Evolutionary conservation across 2,329 filamentous ascomycete species (phyloP), one percentile per base, ranked within the genome.

Genomic region (Beauveria rudraprayagi): DNA sequence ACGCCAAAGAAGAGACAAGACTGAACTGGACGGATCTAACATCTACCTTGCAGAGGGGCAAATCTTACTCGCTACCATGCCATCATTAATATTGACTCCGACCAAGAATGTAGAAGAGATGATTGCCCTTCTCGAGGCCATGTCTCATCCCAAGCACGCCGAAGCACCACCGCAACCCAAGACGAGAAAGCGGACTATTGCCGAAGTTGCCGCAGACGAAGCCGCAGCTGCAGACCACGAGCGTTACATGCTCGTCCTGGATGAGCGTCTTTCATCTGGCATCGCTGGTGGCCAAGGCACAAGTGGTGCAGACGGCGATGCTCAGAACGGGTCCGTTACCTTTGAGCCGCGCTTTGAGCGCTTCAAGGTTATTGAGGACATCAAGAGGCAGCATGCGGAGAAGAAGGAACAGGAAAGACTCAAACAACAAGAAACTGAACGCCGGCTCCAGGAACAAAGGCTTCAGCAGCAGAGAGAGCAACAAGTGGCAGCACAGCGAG

Each of bases 181-280:
- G 79, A 88, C 87, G 8, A 83, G 94, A 61, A 97, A 99, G 80
- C 86, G 93, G 64, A 99, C 94, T 0, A 88, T 95, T 19, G 94
- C 94, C 9, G 93, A 99, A 71, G 85, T 97, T 78, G 94, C 91
- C 9, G 93, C 93, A 8, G 94, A 99, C 70, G 92, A 99, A 75
- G 93, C 94, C 1, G 82, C 91, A 63, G 91, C 92, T 0, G 93
- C 92, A 24, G 90, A 92, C 62, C 87, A 91, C 65, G 92, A 99
- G 74, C 85, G 91, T 52, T 95, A 91, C 66, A 94, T 99, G 91
- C 86, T 97, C 56, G 87, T 91, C 24, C 85, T 92, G 75, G 94
- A 99, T 69, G 93, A 97, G 67, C 84, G 91, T 6, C 81, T 92
- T 63, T 82, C 85, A 14, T 80, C 88, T 1, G 82, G 79, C 46